phyloP scores from a whole-genome alignment of 2,329 filamentous ascomycete genomes.

The Botryosphaeria agaves region DNA sequence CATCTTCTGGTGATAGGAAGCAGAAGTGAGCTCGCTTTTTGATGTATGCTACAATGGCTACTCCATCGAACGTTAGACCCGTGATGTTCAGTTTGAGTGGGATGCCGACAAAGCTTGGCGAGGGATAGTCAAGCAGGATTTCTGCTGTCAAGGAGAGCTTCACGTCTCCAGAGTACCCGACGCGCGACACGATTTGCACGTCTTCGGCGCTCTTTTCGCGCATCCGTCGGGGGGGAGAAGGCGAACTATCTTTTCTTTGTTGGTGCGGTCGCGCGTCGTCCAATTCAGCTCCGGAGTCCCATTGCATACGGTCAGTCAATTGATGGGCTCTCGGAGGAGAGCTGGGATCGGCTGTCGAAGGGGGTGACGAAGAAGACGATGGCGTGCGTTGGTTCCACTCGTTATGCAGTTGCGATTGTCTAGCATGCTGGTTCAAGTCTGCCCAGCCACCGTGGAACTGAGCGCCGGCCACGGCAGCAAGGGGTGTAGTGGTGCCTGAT shows the following conservation, averaged over 20 bases:
- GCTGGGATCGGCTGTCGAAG: conserved; percentile 25
- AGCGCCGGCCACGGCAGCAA: conserved; percentile 63
- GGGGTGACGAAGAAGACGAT: conserved; percentile 23
- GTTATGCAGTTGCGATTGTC: too few species aligned
- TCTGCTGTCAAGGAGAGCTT: conserved; percentile 81
- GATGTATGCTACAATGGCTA: conserved; percentile 83
- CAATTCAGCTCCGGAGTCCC: too few species aligned
- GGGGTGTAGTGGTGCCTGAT: conserved; percentile 60
- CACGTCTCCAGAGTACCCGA: conserved; percentile 76
- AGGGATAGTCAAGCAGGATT: conserved; percentile 92
- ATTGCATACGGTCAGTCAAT: too few species aligned
- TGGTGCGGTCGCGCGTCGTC: too few species aligned
- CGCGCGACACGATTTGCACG: conserved; percentile 80
- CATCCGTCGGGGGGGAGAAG: conserved; percentile 12
- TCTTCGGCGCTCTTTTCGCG: conserved; percentile 69
- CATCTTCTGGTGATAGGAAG: conserved; percentile 85
- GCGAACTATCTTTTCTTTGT: conserved; percentile 3
- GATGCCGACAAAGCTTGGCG: conserved; percentile 94
- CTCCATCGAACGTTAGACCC: conserved; percentile 84
- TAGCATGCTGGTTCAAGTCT: conserved; percentile 13
- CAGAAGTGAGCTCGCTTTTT: conserved; percentile 82
- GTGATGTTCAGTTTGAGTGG: conserved; percentile 91
- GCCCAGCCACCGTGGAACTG: conserved; percentile 38
- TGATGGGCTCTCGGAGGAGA: conserved; percentile 26
- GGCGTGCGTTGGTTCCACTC: conserved; percentile 12